A percentile compares a stretch with the other conserved stretches of the same genome.
Evolutionary conservation across 176 grass and related monocot genomes (phyloP).

Genomic region (Guadua angustifolia): DNA sequence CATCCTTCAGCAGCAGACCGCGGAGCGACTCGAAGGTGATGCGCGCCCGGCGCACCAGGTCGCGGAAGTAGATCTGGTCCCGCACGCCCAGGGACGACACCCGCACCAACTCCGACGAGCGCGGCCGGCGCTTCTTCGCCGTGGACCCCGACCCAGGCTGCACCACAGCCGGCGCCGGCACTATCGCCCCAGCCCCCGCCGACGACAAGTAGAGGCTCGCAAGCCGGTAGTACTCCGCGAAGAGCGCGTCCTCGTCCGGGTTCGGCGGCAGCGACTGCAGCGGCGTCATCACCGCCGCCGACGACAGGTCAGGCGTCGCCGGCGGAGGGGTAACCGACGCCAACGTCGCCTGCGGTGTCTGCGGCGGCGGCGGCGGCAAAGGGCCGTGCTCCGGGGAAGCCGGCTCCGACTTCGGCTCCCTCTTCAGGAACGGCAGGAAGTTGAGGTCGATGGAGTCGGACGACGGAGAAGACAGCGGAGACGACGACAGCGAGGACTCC

Average conservation of each 20-base stretch:
- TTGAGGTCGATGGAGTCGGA: constrained; percentile 63
- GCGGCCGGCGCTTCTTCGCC: constrained; percentile 72
- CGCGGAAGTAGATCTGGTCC: constrained; percentile 93
- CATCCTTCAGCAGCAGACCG: constrained; percentile 60
- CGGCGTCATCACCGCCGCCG: constrained; percentile 54
- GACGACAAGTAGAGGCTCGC: constrained; percentile 60
- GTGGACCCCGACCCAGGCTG: constrained; percentile 45
- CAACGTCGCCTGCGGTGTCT: background rate
- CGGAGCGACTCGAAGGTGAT: constrained; percentile 93
- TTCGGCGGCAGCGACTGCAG: constrained; percentile 58
- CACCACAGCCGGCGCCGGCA: constrained; percentile 47
- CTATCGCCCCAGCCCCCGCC: constrained; percentile 39
- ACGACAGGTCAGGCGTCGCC: constrained; percentile 43
- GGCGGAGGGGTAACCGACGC: constrained; percentile 1
- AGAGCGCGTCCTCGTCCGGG: constrained; percentile 66
- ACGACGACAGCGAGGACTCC: constrained; percentile 43
- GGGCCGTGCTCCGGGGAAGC: constrained; percentile 61
- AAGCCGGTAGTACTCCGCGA: constrained; percentile 71
- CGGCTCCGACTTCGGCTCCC: constrained; percentile 59
- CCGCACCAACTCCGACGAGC: constrained; percentile 91
- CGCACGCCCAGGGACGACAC: constrained; percentile 69
- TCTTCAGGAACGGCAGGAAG: constrained; percentile 59
- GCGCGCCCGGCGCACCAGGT: constrained; percentile 80
- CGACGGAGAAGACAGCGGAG: constrained; percentile 44
- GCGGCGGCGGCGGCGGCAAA: constrained; percentile 33